phyloP scores from a whole-genome alignment of 257 asterid genomes.

The Osmanthus fragrans region DNA sequence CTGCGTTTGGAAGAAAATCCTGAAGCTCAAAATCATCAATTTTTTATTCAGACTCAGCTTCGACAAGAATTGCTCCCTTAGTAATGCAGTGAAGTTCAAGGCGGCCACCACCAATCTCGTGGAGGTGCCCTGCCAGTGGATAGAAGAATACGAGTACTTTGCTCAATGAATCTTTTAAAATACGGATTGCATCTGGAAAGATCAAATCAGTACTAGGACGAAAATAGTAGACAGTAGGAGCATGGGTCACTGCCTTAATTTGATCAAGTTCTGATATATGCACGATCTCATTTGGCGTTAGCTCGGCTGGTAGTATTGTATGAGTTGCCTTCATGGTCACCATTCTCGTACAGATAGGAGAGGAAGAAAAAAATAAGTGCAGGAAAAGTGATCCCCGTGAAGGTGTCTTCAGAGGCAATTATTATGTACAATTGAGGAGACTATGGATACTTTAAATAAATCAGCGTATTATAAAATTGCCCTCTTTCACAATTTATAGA shows the following conservation, averaged over 20 bases:
- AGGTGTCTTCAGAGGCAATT: too few relatives aligned
- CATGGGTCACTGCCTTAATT: neutral
- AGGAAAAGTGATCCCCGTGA: too few relatives aligned
- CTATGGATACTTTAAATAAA: too few relatives aligned
- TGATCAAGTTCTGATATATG: neutral
- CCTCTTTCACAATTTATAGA: too few relatives aligned
- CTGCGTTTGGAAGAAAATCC: too few relatives aligned
- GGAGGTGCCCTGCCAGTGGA: slow-evolving; percentile 3
- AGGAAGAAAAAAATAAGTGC: too few relatives aligned
- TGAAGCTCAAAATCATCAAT: neutral
- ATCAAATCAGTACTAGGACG: neutral
- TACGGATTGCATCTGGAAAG: neutral
- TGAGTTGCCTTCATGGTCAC: too few relatives aligned
- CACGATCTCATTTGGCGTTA: neutral
- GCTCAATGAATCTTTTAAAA: neutral
- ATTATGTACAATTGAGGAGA: too few relatives aligned
- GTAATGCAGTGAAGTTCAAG: slow-evolving; percentile 5
- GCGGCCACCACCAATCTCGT: neutral
- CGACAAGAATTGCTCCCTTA: neutral
- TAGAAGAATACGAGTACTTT: neutral
- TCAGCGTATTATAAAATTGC: too few relatives aligned
- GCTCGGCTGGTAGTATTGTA: neutral
- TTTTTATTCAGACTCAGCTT: neutral
- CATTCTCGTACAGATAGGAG: too few relatives aligned
- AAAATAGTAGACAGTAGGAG: neutral